These are phyloP conservation scores for Trichocladium antarcticum DNA, from an alignment of 495 filamentous ascomycete genomes.

Conservation along the genomic window DNA sequence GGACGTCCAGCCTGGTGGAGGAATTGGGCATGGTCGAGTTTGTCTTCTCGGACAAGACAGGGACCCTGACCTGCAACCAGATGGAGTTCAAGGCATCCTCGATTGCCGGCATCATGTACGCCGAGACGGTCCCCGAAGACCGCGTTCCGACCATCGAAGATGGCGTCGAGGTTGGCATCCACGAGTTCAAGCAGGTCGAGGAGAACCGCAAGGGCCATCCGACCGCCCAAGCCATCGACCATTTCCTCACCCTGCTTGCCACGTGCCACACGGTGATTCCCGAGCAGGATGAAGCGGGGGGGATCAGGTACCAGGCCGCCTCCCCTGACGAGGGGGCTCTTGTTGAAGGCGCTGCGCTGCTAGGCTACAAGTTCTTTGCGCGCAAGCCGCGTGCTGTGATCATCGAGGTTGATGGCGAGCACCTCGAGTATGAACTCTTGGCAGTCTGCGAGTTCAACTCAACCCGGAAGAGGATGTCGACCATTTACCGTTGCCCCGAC, in stretches of 20 bases:
- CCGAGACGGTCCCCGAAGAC: constrained; percentile 87
- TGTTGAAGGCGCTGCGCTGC: constrained; percentile 74
- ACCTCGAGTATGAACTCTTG: constrained; percentile 78
- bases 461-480: constrained; percentile 94
- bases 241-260: constrained; percentile 78
- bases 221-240: constrained; percentile 61
- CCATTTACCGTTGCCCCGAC: constrained; percentile 92
- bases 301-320: constrained; percentile 95
- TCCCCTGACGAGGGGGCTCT: constrained; percentile 96
- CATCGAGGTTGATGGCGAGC: constrained; percentile 58
- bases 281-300: constrained; percentile 61
- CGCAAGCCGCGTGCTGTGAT: constrained; percentile 79
- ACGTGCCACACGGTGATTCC: constrained; percentile 98
- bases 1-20: constrained; percentile 92
- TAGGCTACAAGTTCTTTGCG: constrained; percentile 85
- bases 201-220: constrained; percentile 62
- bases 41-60: constrained; percentile 98
- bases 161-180: constrained; percentile 65
- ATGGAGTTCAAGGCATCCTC: constrained; percentile 98
- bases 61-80: constrained; percentile 95
- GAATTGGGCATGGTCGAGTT: constrained; percentile 97
- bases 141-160: constrained; percentile 66
- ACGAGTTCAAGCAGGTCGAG: constrained; percentile 70
- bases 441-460: constrained; percentile 99
- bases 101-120: constrained; percentile 89